phyloP scores from a whole-genome alignment of 2,329 filamentous ascomycete species.

The Aspergillus sojae region DNA sequence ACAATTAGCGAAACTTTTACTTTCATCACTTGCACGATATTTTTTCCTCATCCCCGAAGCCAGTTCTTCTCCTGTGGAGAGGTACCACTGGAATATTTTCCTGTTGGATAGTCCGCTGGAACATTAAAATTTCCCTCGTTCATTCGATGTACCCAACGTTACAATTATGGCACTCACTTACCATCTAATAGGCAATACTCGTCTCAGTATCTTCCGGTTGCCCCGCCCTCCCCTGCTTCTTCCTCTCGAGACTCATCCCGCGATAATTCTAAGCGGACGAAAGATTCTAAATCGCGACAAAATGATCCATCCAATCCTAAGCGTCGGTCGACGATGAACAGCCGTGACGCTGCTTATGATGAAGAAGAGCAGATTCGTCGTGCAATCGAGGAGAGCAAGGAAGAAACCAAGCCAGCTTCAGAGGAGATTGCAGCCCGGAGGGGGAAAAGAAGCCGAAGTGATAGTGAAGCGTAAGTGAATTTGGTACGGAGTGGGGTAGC shows the following conservation, averaged over 20 bases:
- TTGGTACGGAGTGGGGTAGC: not conserved
- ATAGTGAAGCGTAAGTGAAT: conserved; percentile 84
- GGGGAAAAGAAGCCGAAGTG: conserved; percentile 82
- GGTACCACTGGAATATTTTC: not conserved
- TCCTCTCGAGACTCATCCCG: conserved; percentile 48
- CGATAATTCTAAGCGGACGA: conserved; percentile 41
- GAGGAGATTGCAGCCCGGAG: conserved; percentile 63
- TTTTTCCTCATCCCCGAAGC: not conserved
- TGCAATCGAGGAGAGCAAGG: conserved; percentile 94
- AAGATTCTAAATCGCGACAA: conserved; percentile 49
- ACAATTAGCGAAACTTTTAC: not conserved
- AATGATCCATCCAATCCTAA: conserved; percentile 67
- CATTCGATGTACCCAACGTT: not conserved
- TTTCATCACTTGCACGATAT: not conserved
- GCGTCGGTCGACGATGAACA: conserved; percentile 95
- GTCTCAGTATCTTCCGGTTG: conserved; percentile 65
- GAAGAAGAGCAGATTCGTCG: conserved; percentile 87
- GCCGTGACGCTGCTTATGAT: conserved; percentile 89
- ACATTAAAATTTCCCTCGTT: not conserved
- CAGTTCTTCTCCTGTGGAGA: not conserved
- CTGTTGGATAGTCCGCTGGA: not conserved
- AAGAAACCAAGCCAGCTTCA: conserved; percentile 63
- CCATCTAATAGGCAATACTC: conserved; percentile 57
- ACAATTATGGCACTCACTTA: conserved; percentile 31
- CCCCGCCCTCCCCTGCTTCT: conserved; percentile 49